Evolutionary conservation across 2,329 filamentous ascomycete species (phyloP), one percentile per base, ranked within the genome.

Genomic region (Diaporthe sp.): DNA sequence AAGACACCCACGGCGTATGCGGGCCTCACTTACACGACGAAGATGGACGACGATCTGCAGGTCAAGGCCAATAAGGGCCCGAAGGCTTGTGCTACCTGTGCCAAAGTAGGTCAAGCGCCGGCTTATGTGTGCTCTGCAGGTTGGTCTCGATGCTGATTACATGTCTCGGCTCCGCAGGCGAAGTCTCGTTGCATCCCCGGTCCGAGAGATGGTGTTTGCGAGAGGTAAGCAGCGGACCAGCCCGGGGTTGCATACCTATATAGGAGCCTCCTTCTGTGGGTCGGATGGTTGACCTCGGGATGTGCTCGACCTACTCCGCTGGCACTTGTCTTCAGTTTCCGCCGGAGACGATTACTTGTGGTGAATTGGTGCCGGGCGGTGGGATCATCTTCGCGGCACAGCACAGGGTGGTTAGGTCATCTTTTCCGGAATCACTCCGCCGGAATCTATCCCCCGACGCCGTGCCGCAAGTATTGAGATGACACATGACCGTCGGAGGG

Each of bases 141-240:
- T 8, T 8, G 17, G 25, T 37, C n/a, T 17, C 51, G 57, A 13
- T 34, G 37, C 71, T 72, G 34, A 72, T 53, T 28, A 37, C 28
- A n/a, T 42, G 17, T 13, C 15, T 12, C 44, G n/a, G 57, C 57
- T 34, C 15, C 58, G 10, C 22, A 76, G 73, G 88, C 88, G n/a
- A 89, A 89, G 79, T 85, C 87, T 42, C 83, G 87, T 78, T 89
- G 88, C 60, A 85, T 88, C 37, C 82, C 86, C 0, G 85, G 87
- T 3, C 84, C 85, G 13, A 80, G 81, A 20, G 83, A 81, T 47
- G 81, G 83, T 72, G 86, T 87, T 73, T 89, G 88, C 77, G 87
- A 89, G 77, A 85, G 88, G 87, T 89, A 78, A 79, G 84, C 34
- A 12, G 12, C 34, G 15, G 47, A 71, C 17, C 37, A 10, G 25